Evolutionary conservation across 495 filamentous ascomycete species (phyloP), one percentile per base, ranked within the genome.

Genomic region (Hypoxylon crocopeplum): DNA sequence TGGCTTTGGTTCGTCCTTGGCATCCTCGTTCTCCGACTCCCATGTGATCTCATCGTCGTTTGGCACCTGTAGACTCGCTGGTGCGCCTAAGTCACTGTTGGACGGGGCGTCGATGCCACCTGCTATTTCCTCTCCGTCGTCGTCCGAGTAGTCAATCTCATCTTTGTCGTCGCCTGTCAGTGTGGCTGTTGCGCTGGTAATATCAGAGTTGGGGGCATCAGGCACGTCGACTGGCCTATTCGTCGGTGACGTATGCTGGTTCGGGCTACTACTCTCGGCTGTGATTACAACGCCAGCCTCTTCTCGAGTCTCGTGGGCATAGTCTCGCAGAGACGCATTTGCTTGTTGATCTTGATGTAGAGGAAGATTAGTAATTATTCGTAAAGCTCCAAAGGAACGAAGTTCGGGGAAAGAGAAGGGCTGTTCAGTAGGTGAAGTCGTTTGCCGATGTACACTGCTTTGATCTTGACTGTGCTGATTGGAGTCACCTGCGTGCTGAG

Each of bases 91-190:
- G 45, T 39, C 42, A 58, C 41, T 12, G 54, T 40, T 48, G 47
- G 46, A 45, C 20, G 27, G 48, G 13, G 20, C 67, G 38, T 50
- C 50, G 6, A 48, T 21, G 11, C 45, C 51, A 10, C 48, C 51
- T 5, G 34, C 22, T 13, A 58, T 59, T 17, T 52, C 56, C 7
- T 66, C 66, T 32, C 46, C 48, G 7, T 72, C 69, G 3, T 75
- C 59, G 21, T 79, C 77, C 12, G 77, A 75, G 37, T 80, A 79
- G 27, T 75, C 76, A 25, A 80, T 79, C 39, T 80, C 78, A 49
- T 82, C 75, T 6, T 69, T 36, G 13, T 69, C 67, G 10, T 71
- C 69, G 32, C 76, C 77, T 33, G 69, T 69, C 3, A 80, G 57
- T 5, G 77, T 80, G 0, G 69, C 72, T 5, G 72, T 74, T 5